Base-by-base conservation (phyloP, 495 filamentous ascomycete species). In the Usnea hakonensis region DNA sequence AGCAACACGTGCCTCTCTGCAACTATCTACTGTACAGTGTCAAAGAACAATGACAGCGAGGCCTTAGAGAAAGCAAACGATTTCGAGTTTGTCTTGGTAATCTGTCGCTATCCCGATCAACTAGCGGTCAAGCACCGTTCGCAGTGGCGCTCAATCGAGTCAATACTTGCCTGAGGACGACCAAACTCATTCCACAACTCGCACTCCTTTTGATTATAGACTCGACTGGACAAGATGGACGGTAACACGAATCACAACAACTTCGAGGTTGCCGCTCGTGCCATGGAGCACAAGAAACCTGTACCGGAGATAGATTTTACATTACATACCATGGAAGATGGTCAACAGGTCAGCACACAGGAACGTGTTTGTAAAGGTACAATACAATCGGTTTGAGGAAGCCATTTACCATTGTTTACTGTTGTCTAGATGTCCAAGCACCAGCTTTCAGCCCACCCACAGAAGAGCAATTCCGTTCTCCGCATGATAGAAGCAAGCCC, bases 271-370 rank as follows among this genome's bases (percentile, higher is more conserved):
- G 37, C 57, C 19, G 57, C 56, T 8, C 89, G 88, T 70, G 94
- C 93, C 57, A 87, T 98, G 72, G 84, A 82, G 70, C 82, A 97
- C 65, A 98, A 97, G 84, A 90, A 87, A 76, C 90, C 92, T 54
- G 83, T 91, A 53, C 94, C 94, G 37, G 94, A 98, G 80, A 97
- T 98, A 72, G 94, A 98, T 76, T 97, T 97, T 73, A 91, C 91
- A 55, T 83, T 98, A 68, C 94, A 98, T 74, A 91, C 87, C 50
- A 96, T 97, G 92, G 94, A 98, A 76, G 94, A 98, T 82, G 90
- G 90, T 68, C 84, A 83, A 32, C 87, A 96, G 75, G 94, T 98
- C 72, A 97, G 87, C 79, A 98, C 94, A 56, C 75, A 87, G 75
- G 94, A 98, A 73, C 83, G 94, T 68, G 94, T 97, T 62, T 93